Evolutionary conservation across 768 basidiomycete genomes (phyloP), one percentile per base, ranked within the genome.

Genomic region (Thelephora ganbajun): DNA sequence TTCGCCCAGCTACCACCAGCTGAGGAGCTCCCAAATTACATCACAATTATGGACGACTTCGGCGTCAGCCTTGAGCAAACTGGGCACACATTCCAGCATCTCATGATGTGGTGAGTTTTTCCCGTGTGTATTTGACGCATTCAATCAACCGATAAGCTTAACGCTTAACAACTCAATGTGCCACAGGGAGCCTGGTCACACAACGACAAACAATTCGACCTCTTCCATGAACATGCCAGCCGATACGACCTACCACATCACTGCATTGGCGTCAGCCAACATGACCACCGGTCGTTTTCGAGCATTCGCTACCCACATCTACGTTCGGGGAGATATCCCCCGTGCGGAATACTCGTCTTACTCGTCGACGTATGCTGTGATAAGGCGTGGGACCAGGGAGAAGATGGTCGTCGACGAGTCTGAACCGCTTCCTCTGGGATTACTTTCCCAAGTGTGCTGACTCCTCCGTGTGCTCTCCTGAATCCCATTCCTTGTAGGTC

Each of bases 231-330:
- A 30, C 9, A 4, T 41, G 22, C 39, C 39, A 9, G 18, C 39
- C 39, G 39, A 41, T 14, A 41, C 39, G 39, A 41, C 39, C 39
- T 41, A 41, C 39, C 39, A 41, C 39, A 41, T 41, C 16, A 41
- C 39, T 11, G 39, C 39, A 18, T 14, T 41, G 39, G 39, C 39
- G 9, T 41, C 39, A 41, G 14, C 39, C 6, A 14, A 41, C 22
- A 41, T 41, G 39, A 16, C 16, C 22, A 14, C 39, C 12, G 39
- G 39, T 22, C 39, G 39, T n/a, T 41, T 41, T 22, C 16, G 22
- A 16, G 39, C 39, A 6, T 41, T 41, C 22, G 39, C 39, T 14
- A 41, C 39, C 9, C 39, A 41, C 39, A 41, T 41, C 39, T 41
- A 41, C 39, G 12, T 41, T 14, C 18, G 16, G 22, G 39, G 39